Percentiles rank a stretch among this genome's conserved stretches.
phyloP scores from a whole-genome alignment of 768 basidiomycete species.

The Hygrophoropsis aurantiaca region DNA sequence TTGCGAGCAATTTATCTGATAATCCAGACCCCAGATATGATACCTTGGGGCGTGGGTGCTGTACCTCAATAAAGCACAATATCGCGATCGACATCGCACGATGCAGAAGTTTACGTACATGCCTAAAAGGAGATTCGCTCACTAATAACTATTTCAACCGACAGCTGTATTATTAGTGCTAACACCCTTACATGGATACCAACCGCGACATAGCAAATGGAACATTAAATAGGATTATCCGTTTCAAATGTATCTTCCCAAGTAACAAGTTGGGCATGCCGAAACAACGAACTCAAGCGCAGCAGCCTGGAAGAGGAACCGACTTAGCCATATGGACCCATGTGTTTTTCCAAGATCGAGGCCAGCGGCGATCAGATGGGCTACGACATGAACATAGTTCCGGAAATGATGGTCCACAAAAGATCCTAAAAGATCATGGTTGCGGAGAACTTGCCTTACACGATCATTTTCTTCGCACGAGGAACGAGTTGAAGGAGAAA shows the following conservation, averaged over 20 bases:
- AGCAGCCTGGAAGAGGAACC: constrained; percentile 19
- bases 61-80: constrained; percentile 25
- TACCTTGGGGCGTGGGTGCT: background rate
- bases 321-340: constrained; percentile 29
- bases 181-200: constrained; percentile 8
- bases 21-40: constrained; percentile 10
- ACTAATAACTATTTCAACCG: constrained; percentile 55
- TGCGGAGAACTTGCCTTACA: constrained; percentile 4
- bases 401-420: constrained; percentile 16
- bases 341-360: constrained; percentile 4
- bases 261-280: constrained; percentile 8
- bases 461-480: constrained; percentile 18
- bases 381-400: constrained; percentile 31
- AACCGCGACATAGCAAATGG: background rate
- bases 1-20: constrained; percentile 8
- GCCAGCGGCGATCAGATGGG: constrained; percentile 33
- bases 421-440: background rate
- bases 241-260: too few relatives aligned
- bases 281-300: constrained; percentile 13
- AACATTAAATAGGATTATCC: too few relatives aligned
- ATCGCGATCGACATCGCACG: constrained; percentile 30
- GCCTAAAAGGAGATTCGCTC: constrained; percentile 56
- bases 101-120: constrained; percentile 14
- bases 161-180: constrained; percentile 18
- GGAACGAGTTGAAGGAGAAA: constrained; percentile 9